Evolutionary conservation across 106 monocot species (phyloP).

Genomic region (Gastrodia elata): DNA sequence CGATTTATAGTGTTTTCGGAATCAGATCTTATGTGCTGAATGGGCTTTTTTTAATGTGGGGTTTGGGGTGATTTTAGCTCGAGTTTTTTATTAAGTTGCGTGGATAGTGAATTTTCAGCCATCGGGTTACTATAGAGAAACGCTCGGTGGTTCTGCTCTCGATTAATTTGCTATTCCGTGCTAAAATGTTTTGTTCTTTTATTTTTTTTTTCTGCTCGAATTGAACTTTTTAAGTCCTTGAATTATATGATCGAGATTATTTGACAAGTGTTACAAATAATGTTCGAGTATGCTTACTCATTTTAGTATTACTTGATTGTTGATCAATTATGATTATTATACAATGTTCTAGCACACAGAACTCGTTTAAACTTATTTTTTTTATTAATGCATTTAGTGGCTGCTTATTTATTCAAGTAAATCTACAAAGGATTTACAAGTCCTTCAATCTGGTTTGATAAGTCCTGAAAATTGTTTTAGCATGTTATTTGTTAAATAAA

Average conservation of each 20-base stretch:
- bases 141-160: not conserved
- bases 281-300: not conserved
- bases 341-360: no score
- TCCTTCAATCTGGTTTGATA: no score
- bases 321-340: no score
- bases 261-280: not conserved
- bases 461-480: no score
- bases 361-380: no score
- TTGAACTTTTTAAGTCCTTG: no score
- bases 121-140: not conserved
- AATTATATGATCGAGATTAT: not conserved
- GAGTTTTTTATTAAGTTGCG: not conserved
- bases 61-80: not conserved
- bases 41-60: not conserved
- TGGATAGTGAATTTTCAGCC: not conserved
- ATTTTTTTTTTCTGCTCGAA: not conserved
- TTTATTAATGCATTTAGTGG: no score
- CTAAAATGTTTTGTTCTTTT: not conserved
- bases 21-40: not conserved
- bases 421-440: no score
- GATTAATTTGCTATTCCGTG: not conserved
- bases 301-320: no score
- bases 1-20: not conserved
- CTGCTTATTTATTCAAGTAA: no score
- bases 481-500: no score